Base-by-base conservation (phyloP, 2,329 filamentous ascomycete genomes). In the Rutstroemia sp. region DNA sequence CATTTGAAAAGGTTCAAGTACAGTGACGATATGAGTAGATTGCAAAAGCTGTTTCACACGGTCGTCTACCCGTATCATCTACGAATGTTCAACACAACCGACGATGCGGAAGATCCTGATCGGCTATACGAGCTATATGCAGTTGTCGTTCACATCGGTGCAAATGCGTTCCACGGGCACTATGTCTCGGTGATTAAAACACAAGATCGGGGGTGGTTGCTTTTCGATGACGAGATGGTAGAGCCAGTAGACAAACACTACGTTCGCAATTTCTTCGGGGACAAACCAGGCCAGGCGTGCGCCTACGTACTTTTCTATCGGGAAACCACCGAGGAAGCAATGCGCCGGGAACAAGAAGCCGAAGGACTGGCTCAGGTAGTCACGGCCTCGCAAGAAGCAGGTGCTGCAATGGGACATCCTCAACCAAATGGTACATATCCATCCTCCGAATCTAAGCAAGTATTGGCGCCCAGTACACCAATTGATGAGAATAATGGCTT, bases 141-240 rank as follows among this genome's bases (percentile, higher is more conserved):
- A 0, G 92, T 99, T 3, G 91, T 99, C 9, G 90, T 99, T 21
- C 94, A 99, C 67, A 97, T 99, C 61, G 94, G 94, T 53, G 91
- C 91, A 49, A 95, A 95, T 21, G 92, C 94, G 4, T 96, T 96
- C 68, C 94, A 99, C 68, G 94, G 94, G 4, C 94, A 99, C 71
- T 99, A 99, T 65, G 91, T 99, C 34, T 91, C 92, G 5, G 94
- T 99, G 54, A 92, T 99, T 76, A 99, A 99, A 73, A 97, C 94
- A 0, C 86, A 95, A 67, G 94, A 97, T 68, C 84, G 89, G 53
- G 94, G 94, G 27, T 99, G 94, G 94, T 75, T 99, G 44, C 75
- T 99, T 5, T 99, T 99, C 65, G 94, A 99, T 65, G 94, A 99
- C 67, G 94, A 99, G 73, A 91, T 97, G 83, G 94, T 99, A 4